Conservation (phyloP, 2,329 filamentous ascomycete species). For the Cladophialophora yegresii region DNA sequence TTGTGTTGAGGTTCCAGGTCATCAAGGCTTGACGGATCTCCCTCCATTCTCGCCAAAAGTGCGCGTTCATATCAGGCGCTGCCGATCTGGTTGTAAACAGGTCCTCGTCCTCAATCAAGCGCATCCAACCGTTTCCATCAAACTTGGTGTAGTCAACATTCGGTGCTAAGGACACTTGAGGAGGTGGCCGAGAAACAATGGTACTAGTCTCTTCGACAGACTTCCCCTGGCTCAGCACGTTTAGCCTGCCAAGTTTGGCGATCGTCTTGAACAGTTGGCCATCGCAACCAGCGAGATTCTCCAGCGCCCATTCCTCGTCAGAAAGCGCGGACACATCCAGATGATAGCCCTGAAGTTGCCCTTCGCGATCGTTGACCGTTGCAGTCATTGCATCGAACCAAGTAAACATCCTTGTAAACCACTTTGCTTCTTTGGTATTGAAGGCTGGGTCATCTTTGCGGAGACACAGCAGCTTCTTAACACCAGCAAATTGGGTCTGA, state of each 20-base stretch:
- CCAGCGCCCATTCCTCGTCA: slow-evolving; percentile 70
- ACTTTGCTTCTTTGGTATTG: slow-evolving; percentile 54
- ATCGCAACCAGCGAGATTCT: slow-evolving; percentile 87
- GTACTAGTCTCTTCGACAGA: slow-evolving; percentile 39
- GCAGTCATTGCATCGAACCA: slow-evolving; percentile 94
- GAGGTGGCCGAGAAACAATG: slow-evolving; percentile 42
- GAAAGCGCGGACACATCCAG: slow-evolving; percentile 66
- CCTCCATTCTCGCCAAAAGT: slow-evolving; percentile 75
- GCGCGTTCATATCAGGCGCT: slow-evolving; percentile 56
- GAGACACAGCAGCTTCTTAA: slow-evolving; percentile 83
- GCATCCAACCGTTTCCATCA: slow-evolving; percentile 55
- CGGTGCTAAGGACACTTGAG: slow-evolving; percentile 24
- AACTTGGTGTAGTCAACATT: slow-evolving; percentile 52
- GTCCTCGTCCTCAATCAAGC: slow-evolving; percentile 54
- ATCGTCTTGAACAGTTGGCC: slow-evolving; percentile 83
- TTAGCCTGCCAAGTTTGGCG: slow-evolving; percentile 78
- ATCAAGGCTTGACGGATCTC: slow-evolving; percentile 74
- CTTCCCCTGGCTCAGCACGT: slow-evolving; percentile 73
- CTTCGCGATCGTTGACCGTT: slow-evolving; percentile 87
- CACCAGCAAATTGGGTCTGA: slow-evolving; percentile 87
- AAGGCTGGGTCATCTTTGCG: slow-evolving; percentile 61
- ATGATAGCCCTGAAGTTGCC: slow-evolving; percentile 68
- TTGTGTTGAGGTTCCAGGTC: slow-evolving; percentile 73
- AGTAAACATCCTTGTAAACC: slow-evolving; percentile 91
- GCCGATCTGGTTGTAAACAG: slow-evolving; percentile 41